Conservation (phyloP, 2,329 filamentous ascomycete species). For the Fusarium protoensiforme region DNA sequence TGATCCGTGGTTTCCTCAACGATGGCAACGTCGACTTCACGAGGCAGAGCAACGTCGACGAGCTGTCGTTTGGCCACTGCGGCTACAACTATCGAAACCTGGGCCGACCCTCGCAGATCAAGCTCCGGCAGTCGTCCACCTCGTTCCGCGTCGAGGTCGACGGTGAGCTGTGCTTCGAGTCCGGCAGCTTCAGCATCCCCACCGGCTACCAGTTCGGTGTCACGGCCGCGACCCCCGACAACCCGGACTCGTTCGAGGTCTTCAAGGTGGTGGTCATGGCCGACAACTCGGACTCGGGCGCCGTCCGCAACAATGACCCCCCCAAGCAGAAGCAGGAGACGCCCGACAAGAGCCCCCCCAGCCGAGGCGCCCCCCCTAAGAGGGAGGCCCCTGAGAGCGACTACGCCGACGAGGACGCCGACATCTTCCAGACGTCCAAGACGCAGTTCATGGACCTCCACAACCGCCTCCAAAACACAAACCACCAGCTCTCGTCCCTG, state of each 20-base stretch:
- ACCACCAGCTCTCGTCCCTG: conserved; percentile 74
- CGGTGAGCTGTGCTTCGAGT: conserved; percentile 84
- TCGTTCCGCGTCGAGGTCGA: conserved; percentile 85
- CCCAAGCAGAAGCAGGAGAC: conserved; percentile 42
- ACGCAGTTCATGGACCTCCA: conserved; percentile 86
- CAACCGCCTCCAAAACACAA: conserved; percentile 80
- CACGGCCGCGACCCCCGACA: conserved; percentile 88
- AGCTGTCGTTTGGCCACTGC: conserved; percentile 92
- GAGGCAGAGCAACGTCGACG: conserved; percentile 78
- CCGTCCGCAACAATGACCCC: conserved; percentile 46
- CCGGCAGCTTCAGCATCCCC: conserved; percentile 81
- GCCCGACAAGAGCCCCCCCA: conserved; percentile 21
- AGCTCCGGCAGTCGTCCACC: conserved; percentile 72
- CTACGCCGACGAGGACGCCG: conserved; percentile 60
- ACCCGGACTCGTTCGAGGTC: conserved; percentile 92
- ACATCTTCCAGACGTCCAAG: conserved; percentile 60
- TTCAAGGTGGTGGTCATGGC: conserved; percentile 85
- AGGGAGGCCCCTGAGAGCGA: conserved; percentile 48
- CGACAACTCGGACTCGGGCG: conserved; percentile 51
- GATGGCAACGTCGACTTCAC: conserved; percentile 87
- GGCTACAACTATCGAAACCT: conserved; percentile 91
- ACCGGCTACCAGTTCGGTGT: conserved; percentile 86
- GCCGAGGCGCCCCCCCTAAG: conserved; percentile 9
- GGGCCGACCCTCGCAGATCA: conserved; percentile 83
- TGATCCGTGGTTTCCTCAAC: conserved; percentile 92